Evolutionary conservation across 2,329 filamentous ascomycete species (phyloP).

Genomic region (Talaromyces sp.): DNA sequence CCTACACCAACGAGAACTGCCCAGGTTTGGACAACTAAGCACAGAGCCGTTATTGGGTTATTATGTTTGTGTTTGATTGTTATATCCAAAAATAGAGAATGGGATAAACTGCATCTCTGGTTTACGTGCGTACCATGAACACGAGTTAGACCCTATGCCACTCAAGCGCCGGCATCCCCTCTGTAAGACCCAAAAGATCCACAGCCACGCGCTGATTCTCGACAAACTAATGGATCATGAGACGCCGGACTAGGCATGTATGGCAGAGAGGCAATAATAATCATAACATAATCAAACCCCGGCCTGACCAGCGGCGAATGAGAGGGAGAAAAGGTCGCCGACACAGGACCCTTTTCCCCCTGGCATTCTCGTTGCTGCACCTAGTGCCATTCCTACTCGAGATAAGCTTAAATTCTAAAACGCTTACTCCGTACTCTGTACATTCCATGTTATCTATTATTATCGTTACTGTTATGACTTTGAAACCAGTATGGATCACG

Average conservation of each 20-base stretch:
- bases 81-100: neutral
- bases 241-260: neutral
- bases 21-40: slow-evolving; percentile 31
- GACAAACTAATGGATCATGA: neutral
- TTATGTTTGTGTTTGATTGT: neutral
- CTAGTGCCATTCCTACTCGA: neutral
- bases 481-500: neutral
- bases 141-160: neutral
- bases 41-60: neutral
- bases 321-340: neutral
- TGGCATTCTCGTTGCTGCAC: neutral
- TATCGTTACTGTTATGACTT: neutral
- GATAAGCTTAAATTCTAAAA: slow-evolving; percentile 1
- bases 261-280: neutral
- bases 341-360: neutral
- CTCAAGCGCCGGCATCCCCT: slow-evolving; percentile 60
- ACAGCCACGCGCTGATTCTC: slow-evolving; percentile 66
- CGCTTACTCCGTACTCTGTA: neutral
- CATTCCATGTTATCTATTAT: neutral
- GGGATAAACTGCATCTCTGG: neutral
- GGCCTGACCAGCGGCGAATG: neutral
- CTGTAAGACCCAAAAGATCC: too few relatives aligned
- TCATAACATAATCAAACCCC: neutral
- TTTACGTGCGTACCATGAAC: neutral
- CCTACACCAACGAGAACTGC: slow-evolving; percentile 48